Evolutionary conservation across 441 rosid species (phyloP).

Genomic region (Daphne laureola): DNA sequence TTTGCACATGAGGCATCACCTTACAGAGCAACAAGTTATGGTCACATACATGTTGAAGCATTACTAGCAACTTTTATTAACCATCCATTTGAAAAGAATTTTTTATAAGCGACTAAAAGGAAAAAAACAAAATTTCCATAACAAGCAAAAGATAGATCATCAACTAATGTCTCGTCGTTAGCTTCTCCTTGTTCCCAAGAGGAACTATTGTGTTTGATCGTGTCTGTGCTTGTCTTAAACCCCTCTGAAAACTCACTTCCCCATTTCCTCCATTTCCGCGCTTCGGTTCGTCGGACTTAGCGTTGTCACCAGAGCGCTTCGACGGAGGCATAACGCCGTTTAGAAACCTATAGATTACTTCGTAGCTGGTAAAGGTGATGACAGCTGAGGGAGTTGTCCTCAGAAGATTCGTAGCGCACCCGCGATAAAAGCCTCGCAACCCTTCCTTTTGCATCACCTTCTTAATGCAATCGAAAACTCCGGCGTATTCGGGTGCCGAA

Average conservation of each 20-base stretch:
- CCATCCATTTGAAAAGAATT: not conserved
- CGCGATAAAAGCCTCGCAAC: conserved; percentile 81
- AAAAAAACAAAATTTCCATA: not conserved
- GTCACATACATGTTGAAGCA: no score
- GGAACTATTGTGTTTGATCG: conserved; percentile 36
- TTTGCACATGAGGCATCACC: no score
- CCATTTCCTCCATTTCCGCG: conserved; percentile 18
- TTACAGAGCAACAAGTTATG: no score
- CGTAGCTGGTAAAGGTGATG: conserved; percentile 88
- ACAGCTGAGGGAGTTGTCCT: conserved; percentile 92
- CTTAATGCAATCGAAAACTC: conserved; percentile 72
- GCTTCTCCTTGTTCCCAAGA: conserved; percentile 36
- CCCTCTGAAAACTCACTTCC: conserved; percentile 15
- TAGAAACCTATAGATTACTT: conserved; percentile 70
- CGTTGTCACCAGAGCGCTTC: conserved; percentile 22
- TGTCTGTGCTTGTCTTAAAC: conserved; percentile 26
- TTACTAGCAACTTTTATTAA: no score
- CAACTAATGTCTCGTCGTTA: conserved; percentile 14
- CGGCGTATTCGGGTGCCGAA: conserved; percentile 37
- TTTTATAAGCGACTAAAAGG: not conserved
- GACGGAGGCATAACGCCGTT: conserved; percentile 33
- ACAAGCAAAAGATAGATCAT: conserved; percentile 7
- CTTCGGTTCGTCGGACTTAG: conserved; percentile 17
- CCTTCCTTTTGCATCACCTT: conserved; percentile 72
- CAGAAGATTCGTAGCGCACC: conserved; percentile 85